Evolutionary conservation across 2,329 filamentous ascomycete species (phyloP), one percentile per base, ranked within the genome.

Genomic region (Claviceps pazoutovae): DNA sequence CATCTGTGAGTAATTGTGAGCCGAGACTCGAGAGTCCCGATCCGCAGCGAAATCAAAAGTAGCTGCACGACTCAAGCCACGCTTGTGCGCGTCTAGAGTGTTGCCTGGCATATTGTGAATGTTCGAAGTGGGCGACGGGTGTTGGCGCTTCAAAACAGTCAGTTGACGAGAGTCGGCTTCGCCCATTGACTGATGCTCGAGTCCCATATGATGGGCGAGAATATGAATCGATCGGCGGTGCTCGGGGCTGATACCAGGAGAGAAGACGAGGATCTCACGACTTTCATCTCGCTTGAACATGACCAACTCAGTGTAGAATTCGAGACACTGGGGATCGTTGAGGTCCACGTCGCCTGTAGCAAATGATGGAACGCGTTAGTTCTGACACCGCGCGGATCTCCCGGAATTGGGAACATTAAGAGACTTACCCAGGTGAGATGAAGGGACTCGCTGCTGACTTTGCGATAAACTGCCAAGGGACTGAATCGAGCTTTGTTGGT

Each of bases 21-120:
- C 75, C 19, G 82, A 83, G 36, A 71, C 72, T 19, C 76, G 70
- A 21, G 85, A 83, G 55, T 84, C 85, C 51, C 86, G 79, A 49
- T 86, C 81, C 56, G 89, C 85, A 57, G 87, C 89, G 67, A 97
- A 97, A 67, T 97, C 93, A 58, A 94, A 95, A 2, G 93, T 97
- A n/a, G 93, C 93, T 16, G 93, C 90, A 56, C 93, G 84, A 71
- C 89, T 95, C 38, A 98, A 74, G 4, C 84, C 86, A 55, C 91
- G 86, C 58, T 91, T 84, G 59, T 88, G 83, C 52, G 86, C 81
- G 57, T 95, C 88, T 49, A 82, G 73, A 21, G 81, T 80, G 53
- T 86, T 83, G 52, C 82, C 82, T 1, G 79, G 75, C 21, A 70
- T 56, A 65, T 73, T 61, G 73, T 83, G 73, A 72, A 83, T 67